Conservation (phyloP, 208 protist species). For the Wallacemonas sp. region DNA sequence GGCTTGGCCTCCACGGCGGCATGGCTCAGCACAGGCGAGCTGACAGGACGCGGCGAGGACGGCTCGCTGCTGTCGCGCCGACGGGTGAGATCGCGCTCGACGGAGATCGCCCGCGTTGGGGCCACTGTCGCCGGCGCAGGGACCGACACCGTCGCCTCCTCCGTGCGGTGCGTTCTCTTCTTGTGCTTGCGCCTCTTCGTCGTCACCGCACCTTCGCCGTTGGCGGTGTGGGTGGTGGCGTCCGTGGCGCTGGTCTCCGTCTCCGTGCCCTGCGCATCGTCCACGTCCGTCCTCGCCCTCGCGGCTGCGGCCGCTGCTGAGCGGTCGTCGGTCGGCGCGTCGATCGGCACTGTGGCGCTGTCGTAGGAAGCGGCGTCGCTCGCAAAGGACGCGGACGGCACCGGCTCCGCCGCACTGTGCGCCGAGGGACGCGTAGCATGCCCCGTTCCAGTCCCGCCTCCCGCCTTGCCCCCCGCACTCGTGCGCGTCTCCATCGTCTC, state of each 20-base stretch:
- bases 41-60: background rate
- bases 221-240: background rate
- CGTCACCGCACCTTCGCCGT: background rate
- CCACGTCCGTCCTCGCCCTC: background rate
- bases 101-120: background rate
- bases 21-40: background rate
- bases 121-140: background rate
- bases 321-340: background rate
- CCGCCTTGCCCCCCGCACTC: no score
- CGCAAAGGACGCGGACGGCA: background rate
- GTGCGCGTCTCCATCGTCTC: slow-evolving; percentile 1
- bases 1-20: slow-evolving; percentile 2
- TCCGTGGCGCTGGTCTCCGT: background rate
- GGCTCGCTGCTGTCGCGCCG: slow-evolving; percentile 7
- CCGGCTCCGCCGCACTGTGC: background rate
- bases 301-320: no score
- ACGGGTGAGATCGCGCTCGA: slow-evolving; percentile 8
- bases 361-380: background rate
- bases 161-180: background rate
- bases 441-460: no score
- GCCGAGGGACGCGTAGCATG: no score
- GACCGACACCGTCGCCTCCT: background rate
- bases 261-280: background rate
- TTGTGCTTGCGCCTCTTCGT: background rate
- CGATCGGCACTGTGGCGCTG: slow-evolving; percentile 1